Percentiles rank a stretch among this genome's conserved stretches.
Conservation (phyloP, 768 basidiomycete genomes). For the Collybia sordida region DNA sequence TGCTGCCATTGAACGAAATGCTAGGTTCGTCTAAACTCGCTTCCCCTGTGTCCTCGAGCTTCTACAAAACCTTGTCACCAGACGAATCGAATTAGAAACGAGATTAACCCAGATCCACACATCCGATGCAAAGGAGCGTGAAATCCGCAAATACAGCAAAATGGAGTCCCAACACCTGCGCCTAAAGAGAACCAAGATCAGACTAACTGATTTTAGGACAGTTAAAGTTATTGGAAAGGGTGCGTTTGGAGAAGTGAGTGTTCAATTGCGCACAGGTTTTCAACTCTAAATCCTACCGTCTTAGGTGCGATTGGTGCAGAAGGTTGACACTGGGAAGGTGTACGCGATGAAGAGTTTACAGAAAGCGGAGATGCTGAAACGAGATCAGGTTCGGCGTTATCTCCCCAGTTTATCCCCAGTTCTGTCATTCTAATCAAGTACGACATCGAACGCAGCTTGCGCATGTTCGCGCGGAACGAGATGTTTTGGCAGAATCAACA, state of each 20-base stretch:
- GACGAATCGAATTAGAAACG: conserved; percentile 88
- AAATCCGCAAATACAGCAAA: conserved; percentile 83
- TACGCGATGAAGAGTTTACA: conserved; percentile 99
- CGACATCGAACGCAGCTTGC: conserved; percentile 62
- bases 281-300: neutral
- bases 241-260: conserved; percentile 90
- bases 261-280: neutral
- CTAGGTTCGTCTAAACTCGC: conserved; percentile 54
- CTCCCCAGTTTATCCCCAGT: neutral
- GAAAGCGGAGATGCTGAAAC: conserved; percentile 99
- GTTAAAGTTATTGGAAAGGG: conserved; percentile 99
- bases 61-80: conserved; percentile 25
- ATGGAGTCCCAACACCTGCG: conserved; percentile 88
- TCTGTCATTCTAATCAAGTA: neutral
- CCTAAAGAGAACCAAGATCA: conserved; percentile 91
- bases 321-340: conserved; percentile 95
- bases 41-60: neutral
- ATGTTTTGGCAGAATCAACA: conserved; percentile 94
- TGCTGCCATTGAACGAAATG: conserved; percentile 92
- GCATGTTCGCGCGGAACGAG: conserved; percentile 95
- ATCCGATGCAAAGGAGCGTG: conserved; percentile 83
- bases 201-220: conserved; percentile 89
- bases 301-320: conserved; percentile 93
- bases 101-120: conserved; percentile 74
- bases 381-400: conserved; percentile 77